A percentile compares a stretch with the other conserved stretches of the same genome.
These are phyloP conservation scores for Mortierella sp. DNA, from an alignment of 371 early-diverging fungal genomes.

Conservation along the genomic window DNA sequence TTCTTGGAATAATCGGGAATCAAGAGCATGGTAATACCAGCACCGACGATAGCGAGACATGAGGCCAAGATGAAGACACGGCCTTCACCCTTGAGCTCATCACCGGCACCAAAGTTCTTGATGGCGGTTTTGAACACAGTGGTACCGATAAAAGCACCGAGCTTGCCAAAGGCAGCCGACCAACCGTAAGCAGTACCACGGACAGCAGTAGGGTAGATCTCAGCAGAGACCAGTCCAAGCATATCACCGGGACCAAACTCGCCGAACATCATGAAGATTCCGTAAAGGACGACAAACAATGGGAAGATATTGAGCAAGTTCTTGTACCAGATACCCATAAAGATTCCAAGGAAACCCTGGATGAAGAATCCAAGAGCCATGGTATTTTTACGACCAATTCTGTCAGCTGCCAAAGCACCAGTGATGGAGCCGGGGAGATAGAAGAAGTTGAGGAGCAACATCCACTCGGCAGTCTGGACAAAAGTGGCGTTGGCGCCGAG, in stretches of 20 bases:
- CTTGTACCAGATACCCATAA: constrained; percentile 67
- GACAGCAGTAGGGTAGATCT: constrained; percentile 71
- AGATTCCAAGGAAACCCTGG: constrained; percentile 70
- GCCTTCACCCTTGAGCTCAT: constrained; percentile 57
- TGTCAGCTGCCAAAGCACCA: constrained; percentile 68
- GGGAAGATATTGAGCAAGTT: constrained; percentile 63
- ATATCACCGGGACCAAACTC: constrained; percentile 74
- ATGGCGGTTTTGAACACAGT: constrained; percentile 64
- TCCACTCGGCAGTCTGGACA: constrained; percentile 67
- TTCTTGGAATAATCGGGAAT: constrained; percentile 62
- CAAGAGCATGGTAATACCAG: constrained; percentile 58
- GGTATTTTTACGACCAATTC: constrained; percentile 69
- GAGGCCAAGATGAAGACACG: constrained; percentile 66
- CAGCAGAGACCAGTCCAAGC: constrained; percentile 69
- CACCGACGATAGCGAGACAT: constrained; percentile 63
- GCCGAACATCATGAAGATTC: constrained; percentile 68
- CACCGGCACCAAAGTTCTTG: constrained; percentile 58
- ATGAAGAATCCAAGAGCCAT: constrained; percentile 67
- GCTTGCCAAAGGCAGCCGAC: constrained; percentile 70
- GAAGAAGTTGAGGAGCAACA: constrained; percentile 68
- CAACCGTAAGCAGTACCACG: constrained; percentile 75
- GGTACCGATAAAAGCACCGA: constrained; percentile 68
- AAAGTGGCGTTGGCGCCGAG: constrained; percentile 58
- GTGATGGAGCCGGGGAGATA: constrained; percentile 70
- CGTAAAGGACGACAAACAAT: constrained; percentile 75